Evolutionary conservation across 305 asterid species (phyloP).

Genomic region (Fraxinus paxiana): DNA sequence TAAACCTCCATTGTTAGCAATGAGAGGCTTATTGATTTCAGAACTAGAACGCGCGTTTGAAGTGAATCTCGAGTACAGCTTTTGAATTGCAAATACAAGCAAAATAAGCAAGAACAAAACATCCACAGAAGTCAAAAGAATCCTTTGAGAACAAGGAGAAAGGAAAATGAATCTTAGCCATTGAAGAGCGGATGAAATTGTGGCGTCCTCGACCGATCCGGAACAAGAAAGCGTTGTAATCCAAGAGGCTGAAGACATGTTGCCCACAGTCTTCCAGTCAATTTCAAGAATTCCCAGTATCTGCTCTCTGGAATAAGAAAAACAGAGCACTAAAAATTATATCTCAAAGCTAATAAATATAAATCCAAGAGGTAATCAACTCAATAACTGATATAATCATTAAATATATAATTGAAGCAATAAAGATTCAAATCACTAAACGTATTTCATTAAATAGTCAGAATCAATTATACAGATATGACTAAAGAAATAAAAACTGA

Average conservation of each 20-base stretch:
- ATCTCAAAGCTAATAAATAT: neutral
- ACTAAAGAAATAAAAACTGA: neutral
- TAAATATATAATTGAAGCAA: neutral
- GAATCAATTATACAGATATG: neutral
- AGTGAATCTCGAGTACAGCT: slow-evolving; percentile 43
- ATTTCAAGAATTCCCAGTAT: slow-evolving; percentile 21
- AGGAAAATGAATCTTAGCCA: slow-evolving; percentile 64
- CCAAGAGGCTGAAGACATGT: slow-evolving; percentile 52
- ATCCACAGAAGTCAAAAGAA: slow-evolving; percentile 46
- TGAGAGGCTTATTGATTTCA: slow-evolving; percentile 52
- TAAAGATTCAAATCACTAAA: neutral
- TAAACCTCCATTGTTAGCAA: slow-evolving; percentile 33
- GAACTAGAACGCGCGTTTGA: slow-evolving; percentile 25
- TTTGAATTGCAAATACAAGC: slow-evolving; percentile 42
- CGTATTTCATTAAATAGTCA: neutral
- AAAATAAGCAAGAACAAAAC: slow-evolving; percentile 43
- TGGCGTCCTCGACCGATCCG: slow-evolving; percentile 20
- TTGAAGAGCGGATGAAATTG: slow-evolving; percentile 27
- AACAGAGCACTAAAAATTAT: neutral
- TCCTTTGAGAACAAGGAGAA: slow-evolving; percentile 82
- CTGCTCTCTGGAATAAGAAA: slow-evolving; percentile 9
- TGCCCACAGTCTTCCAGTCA: neutral
- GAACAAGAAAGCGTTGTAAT: slow-evolving; percentile 67
- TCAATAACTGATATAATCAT: neutral
- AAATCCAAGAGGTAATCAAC: neutral